Percentiles rank a stretch among this genome's conserved stretches.
Conservation (phyloP, 1,284 basidiomycete genomes). For the Neonothopanus nambi region DNA sequence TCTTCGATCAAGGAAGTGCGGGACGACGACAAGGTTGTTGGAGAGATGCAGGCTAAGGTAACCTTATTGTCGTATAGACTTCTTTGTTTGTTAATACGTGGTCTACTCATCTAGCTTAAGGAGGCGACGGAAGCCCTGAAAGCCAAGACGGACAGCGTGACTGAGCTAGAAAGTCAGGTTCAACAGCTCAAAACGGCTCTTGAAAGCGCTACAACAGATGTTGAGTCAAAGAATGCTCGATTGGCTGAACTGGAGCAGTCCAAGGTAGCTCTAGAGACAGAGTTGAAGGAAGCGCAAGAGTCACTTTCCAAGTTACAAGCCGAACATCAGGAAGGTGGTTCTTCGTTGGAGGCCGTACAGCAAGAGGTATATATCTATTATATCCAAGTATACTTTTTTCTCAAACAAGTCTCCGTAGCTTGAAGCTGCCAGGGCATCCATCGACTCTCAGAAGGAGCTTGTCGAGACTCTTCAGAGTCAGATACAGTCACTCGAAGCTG, state of each 20-base stretch:
- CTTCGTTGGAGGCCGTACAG: constrained; percentile 40
- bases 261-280: constrained; percentile 47
- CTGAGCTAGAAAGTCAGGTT: constrained; percentile 53
- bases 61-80: constrained; percentile 17
- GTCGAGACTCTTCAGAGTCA: constrained; percentile 52
- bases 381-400: not conserved
- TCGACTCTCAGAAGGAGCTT: constrained; percentile 41
- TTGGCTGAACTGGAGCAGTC: constrained; percentile 49
- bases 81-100: constrained; percentile 18
- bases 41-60: constrained; percentile 65
- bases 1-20: constrained; percentile 65
- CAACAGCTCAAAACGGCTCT: constrained; percentile 51
- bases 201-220: constrained; percentile 46
- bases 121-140: constrained; percentile 54
- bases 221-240: constrained; percentile 43
- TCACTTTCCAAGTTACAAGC: constrained; percentile 42
- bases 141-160: constrained; percentile 48
- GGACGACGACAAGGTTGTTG: constrained; percentile 57
- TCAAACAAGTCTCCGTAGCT: constrained; percentile 41
- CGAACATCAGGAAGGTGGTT: constrained; percentile 38
- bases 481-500: constrained; percentile 49
- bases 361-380: constrained; percentile 46
- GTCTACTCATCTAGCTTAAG: constrained; percentile 46
- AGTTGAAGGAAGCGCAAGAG: constrained; percentile 46
- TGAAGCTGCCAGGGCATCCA: constrained; percentile 43